Evolutionary conservation across 164 flowering plant genomes (phyloP).

Genomic region (Vitis rotundifolia): DNA sequence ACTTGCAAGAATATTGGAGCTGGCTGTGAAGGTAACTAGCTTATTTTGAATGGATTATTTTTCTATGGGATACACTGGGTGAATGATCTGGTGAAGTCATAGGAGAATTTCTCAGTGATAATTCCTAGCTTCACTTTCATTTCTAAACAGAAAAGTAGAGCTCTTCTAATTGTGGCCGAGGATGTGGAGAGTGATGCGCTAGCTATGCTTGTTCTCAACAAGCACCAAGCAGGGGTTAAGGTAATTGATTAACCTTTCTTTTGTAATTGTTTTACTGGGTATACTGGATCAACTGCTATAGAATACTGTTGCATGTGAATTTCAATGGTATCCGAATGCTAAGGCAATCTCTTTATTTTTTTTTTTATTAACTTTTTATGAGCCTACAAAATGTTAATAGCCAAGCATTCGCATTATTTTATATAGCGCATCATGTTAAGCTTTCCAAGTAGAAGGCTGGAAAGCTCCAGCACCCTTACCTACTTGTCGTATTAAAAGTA

Average conservation of each 20-base stretch:
- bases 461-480: too few species aligned
- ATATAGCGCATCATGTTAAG: too few species aligned
- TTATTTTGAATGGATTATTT: neutral
- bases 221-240: conserved; percentile 78
- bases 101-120: conserved; percentile 5
- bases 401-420: neutral
- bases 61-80: neutral
- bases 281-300: neutral
- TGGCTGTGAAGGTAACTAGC: conserved; percentile 52
- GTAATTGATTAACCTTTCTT: conserved; percentile 29
- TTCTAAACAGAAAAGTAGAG: conserved; percentile 44
- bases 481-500: too few species aligned
- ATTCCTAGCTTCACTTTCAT: neutral
- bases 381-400: neutral
- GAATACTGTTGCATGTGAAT: neutral
- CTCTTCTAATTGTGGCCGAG: conserved; percentile 82
- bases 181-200: conserved; percentile 82
- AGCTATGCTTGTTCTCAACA: conserved; percentile 76
- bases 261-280: neutral
- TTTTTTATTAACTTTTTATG: neutral
- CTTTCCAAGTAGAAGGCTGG: too few species aligned
- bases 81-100: neutral
- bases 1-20: conserved; percentile 66
- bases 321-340: neutral
- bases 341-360: neutral